Base-by-base conservation (phyloP, 2,329 filamentous ascomycete genomes). In the Neospermospora avenae region DNA sequence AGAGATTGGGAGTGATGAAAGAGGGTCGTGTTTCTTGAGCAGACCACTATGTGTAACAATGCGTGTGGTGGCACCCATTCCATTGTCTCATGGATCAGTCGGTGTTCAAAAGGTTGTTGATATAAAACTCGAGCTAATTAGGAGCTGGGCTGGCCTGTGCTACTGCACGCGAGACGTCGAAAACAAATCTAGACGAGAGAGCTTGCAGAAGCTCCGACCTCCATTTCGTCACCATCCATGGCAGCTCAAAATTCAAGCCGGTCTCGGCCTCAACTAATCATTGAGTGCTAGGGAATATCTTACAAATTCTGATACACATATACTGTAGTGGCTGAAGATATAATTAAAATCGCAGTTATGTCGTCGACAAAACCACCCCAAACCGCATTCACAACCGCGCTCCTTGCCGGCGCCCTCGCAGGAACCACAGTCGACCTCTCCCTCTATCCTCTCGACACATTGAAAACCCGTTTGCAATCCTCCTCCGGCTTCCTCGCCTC, bases 391-490 rank as follows among this genome's bases (percentile, higher is more conserved):
- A 80, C 80, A 57, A 80, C 82, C 25, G 83, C 85, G 71, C 84
- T 88, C 69, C 74, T 87, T 81, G 91, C 95, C 68, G 95, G 95
- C 75, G 95, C 87, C 72, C 80, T 97, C 67, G 95, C 95, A 67
- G 95, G 95, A 73, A 95, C 95, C 51, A 96, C 93, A 14, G 95
- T 98, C 76, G 95, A 99, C 83, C 87, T 96, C 71, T 92, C 92
- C 58, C 90, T 99, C 73, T 99, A 90, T 80, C 95, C 95, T 0
- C 91, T 99, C 81, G 96, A 99, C 83, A 99, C 95, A 0, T 87
- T 99, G 73, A 99, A 99, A 79, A 99, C 96, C 45, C 92, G 95
- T 16, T 90, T 99, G 6, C 95, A 99, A 78, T 91, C 92, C 65
- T 84, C 84, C 51, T 74, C 81, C 59, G 86, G 88, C 74, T 92